A percentile compares a stretch with the other conserved stretches of the same genome.
These are phyloP conservation scores for Bassia scoparia DNA, from an alignment of 148 eudicot species.

Conservation along the genomic window DNA sequence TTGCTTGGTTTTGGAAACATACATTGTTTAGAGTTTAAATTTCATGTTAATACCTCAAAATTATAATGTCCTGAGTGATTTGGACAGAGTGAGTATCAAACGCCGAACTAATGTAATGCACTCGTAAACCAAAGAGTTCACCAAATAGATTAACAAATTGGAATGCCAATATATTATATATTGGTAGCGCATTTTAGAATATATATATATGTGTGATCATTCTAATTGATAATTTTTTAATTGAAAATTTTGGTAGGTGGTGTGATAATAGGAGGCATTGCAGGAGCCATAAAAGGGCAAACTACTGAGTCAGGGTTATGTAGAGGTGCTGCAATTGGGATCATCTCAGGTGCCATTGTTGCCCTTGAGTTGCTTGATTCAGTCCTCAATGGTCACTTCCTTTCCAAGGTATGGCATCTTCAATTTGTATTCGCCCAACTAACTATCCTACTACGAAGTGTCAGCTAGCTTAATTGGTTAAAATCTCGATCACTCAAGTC, in stretches of 20 bases:
- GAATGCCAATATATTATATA: too few relatives aligned
- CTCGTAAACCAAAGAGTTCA: too few relatives aligned
- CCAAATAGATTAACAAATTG: too few relatives aligned
- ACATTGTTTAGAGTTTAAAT: too few relatives aligned
- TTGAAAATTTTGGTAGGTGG: constrained; percentile 47
- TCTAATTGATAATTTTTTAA: neutral
- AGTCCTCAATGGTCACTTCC: constrained; percentile 53
- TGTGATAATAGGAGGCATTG: constrained; percentile 57
- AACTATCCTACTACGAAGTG: neutral
- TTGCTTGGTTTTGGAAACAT: too few relatives aligned
- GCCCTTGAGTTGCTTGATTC: constrained; percentile 70
- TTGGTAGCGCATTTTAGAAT: too few relatives aligned
- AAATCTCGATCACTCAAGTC: too few relatives aligned
- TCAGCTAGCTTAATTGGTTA: neutral
- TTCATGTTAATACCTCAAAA: too few relatives aligned
- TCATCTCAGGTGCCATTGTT: constrained; percentile 71
- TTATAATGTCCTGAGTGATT: too few relatives aligned
- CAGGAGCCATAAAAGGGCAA: constrained; percentile 88
- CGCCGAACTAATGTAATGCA: too few relatives aligned
- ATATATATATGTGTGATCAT: neutral
- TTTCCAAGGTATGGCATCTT: constrained; percentile 54
- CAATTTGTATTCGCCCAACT: neutral
- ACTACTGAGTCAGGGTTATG: constrained; percentile 78
- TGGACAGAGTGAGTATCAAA: too few relatives aligned
- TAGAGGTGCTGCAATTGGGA: constrained; percentile 69